phyloP scores from a whole-genome alignment of 176 grass and related monocot genomes.

The Phoenix dactylifera region DNA sequence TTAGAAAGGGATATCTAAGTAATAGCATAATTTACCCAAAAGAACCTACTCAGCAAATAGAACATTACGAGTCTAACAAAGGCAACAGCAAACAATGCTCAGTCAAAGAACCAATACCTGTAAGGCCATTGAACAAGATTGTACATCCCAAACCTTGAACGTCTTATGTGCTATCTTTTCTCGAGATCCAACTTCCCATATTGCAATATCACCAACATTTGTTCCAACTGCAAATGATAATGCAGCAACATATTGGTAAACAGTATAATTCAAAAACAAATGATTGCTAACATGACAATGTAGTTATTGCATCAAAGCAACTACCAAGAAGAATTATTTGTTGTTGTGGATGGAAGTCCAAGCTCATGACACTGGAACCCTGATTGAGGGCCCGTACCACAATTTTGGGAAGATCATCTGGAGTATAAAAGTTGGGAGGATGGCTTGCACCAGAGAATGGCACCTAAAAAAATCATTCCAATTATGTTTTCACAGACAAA shows the following conservation, averaged over 20 bases:
- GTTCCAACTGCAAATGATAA: slow-evolving; percentile 8
- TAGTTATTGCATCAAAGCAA: neutral
- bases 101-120: slow-evolving; percentile 7
- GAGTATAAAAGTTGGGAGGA: slow-evolving; percentile 73
- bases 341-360: slow-evolving; percentile 91
- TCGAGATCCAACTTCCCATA: slow-evolving; percentile 9
- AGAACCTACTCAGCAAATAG: neutral
- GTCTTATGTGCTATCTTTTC: slow-evolving; percentile 1
- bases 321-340: slow-evolving; percentile 97
- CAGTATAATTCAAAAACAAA: too few relatives aligned
- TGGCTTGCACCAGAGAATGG: slow-evolving; percentile 87
- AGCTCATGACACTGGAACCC: slow-evolving; percentile 92
- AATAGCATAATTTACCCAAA: neutral
- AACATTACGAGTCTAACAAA: neutral
- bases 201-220: slow-evolving; percentile 19
- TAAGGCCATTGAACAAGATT: neutral
- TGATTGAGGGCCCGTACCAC: slow-evolving; percentile 75
- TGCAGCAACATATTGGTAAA: too few relatives aligned
- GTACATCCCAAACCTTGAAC: slow-evolving; percentile 17
- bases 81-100: too few relatives aligned
- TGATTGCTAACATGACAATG: too few relatives aligned
- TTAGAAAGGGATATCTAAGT: neutral
- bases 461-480: slow-evolving; percentile 29
- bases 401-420: slow-evolving; percentile 96
- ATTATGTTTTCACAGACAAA: too few relatives aligned